Evolutionary conservation across 495 filamentous ascomycete species (phyloP).

Genomic region (Podospora australis): DNA sequence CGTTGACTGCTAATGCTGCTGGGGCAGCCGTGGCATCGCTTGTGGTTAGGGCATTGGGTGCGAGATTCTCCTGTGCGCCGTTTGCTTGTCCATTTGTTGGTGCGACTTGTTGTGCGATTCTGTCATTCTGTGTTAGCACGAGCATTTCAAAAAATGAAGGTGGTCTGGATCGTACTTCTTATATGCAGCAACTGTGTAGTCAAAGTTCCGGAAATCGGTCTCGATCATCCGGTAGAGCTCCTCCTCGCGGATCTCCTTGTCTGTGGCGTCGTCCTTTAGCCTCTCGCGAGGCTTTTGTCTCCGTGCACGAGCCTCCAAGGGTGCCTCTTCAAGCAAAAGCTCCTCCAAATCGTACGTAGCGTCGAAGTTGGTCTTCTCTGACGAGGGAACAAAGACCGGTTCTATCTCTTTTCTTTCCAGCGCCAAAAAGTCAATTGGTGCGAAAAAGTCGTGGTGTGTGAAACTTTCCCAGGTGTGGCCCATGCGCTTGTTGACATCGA

Average conservation of each 20-base stretch:
- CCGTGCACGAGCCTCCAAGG: conserved; percentile 84
- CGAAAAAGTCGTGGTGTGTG: conserved; percentile 82
- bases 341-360: conserved; percentile 97
- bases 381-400: conserved; percentile 84
- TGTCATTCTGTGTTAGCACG: conserved; percentile 9
- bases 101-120: background rate
- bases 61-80: too few relatives aligned
- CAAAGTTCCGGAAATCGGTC: conserved; percentile 89
- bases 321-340: conserved; percentile 87
- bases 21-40: too few relatives aligned
- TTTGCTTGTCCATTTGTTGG: background rate
- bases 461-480: conserved; percentile 78
- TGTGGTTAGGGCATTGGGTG: too few relatives aligned
- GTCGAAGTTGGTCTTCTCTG: conserved; percentile 98
- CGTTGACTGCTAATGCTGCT: too few relatives aligned
- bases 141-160: conserved; percentile 10
- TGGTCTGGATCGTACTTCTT: conserved; percentile 42
- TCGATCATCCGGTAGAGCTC: conserved; percentile 93
- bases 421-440: conserved; percentile 74
- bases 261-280: conserved; percentile 88
- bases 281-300: conserved; percentile 89
- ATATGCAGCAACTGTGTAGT: conserved; percentile 76
- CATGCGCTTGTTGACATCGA: conserved; percentile 71
- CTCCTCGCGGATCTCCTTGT: conserved; percentile 90
- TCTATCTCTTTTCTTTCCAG: conserved; percentile 85